A percentile compares a stretch with the other conserved stretches of the same genome.
phyloP scores from a whole-genome alignment of 2,329 filamentous ascomycete species.

The Epichloe coenophiala region DNA sequence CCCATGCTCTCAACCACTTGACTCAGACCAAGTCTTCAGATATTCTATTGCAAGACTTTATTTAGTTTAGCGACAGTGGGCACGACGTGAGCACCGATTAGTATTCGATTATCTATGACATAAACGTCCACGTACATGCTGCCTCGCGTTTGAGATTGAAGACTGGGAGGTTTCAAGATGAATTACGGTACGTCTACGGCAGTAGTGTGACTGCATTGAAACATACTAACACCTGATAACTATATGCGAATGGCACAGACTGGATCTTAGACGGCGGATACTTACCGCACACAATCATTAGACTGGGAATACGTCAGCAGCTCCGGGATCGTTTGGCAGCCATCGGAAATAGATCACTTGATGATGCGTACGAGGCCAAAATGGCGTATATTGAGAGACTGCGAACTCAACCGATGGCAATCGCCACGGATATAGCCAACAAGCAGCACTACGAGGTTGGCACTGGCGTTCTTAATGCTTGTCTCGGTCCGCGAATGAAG shows the following conservation, averaged over 20 bases:
- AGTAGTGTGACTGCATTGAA: background rate
- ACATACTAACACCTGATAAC: background rate
- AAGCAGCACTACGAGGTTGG: constrained; percentile 62
- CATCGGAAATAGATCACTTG: constrained; percentile 40
- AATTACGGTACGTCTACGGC: constrained; percentile 1
- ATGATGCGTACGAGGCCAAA: constrained; percentile 42
- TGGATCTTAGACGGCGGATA: constrained; percentile 52
- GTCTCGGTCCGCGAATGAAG: constrained; percentile 57
- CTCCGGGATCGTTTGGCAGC: constrained; percentile 43
- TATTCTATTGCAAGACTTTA: background rate
- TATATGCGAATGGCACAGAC: constrained; percentile 20
- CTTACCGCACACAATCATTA: constrained; percentile 48
- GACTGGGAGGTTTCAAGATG: background rate
- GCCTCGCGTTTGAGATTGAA: background rate
- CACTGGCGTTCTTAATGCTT: constrained; percentile 46
- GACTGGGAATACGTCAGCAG: constrained; percentile 52
- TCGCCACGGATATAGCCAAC: constrained; percentile 52
- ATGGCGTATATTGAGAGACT: constrained; percentile 49
- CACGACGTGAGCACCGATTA: too few relatives aligned
- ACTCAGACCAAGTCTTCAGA: background rate
- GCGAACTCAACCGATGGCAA: constrained; percentile 50
- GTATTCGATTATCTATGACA: too few relatives aligned
- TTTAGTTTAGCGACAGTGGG: too few relatives aligned
- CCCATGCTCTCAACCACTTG: background rate
- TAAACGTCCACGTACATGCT: too few relatives aligned